Conservation (phyloP, 1,284 basidiomycete genomes). For the Wolfiporia cocos region DNA sequence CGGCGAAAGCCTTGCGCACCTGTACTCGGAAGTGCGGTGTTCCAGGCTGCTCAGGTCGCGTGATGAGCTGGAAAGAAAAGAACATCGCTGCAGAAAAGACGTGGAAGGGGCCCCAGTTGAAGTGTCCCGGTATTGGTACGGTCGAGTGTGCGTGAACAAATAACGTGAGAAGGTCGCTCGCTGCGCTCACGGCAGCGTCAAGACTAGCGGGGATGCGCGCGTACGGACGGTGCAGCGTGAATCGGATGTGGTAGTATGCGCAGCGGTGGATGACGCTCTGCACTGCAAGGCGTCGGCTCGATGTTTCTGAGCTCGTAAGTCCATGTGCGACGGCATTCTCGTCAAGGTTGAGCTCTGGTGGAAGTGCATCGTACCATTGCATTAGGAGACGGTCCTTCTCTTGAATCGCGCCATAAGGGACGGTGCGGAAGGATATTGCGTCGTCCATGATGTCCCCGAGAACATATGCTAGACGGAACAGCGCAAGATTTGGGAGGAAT, state of each 20-base stretch:
- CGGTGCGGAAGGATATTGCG: constrained; percentile 67
- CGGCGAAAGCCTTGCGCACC: constrained; percentile 59
- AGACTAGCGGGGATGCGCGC: constrained; percentile 57
- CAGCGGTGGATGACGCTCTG: constrained; percentile 73
- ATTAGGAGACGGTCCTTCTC: constrained; percentile 61
- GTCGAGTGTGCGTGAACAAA: constrained; percentile 49
- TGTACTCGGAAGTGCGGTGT: constrained; percentile 66
- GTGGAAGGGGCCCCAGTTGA: constrained; percentile 78
- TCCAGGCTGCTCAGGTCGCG: constrained; percentile 70
- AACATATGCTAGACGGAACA: constrained; percentile 70
- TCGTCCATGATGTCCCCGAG: constrained; percentile 79
- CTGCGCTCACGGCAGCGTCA: constrained; percentile 66
- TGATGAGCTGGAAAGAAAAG: constrained; percentile 78
- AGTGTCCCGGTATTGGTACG: constrained; percentile 68
- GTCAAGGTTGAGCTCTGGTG: constrained; percentile 65
- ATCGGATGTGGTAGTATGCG: constrained; percentile 73
- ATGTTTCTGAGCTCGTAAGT: constrained; percentile 51
- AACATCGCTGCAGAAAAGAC: constrained; percentile 82
- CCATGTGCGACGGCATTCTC: constrained; percentile 65
- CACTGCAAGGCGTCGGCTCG: constrained; percentile 58
- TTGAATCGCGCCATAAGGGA: constrained; percentile 67
- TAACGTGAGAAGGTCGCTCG: constrained; percentile 70
- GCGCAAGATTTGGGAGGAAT: constrained; percentile 67
- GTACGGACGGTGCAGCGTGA: constrained; percentile 75
- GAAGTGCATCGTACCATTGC: constrained; percentile 69